Conservation (phyloP, 768 basidiomycete genomes). For the Favolaschia claudopus region DNA sequence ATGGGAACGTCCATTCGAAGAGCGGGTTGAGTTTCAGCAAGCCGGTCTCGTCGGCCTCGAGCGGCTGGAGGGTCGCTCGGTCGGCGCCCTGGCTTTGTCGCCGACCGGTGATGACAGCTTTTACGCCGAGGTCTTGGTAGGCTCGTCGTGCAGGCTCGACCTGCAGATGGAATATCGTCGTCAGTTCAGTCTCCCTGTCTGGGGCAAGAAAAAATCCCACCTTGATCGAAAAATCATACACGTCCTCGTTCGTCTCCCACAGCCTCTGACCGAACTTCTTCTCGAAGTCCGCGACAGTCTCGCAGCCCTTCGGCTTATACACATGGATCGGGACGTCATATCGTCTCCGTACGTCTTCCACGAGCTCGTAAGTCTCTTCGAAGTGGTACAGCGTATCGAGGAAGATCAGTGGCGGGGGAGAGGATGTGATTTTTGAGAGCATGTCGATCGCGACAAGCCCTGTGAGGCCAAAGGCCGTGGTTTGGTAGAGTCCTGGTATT, state of each 20-base stretch:
- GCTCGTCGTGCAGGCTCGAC: slow-evolving; percentile 94
- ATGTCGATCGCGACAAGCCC: slow-evolving; percentile 95
- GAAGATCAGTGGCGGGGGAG: slow-evolving; percentile 89
- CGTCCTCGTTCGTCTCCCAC: slow-evolving; percentile 89
- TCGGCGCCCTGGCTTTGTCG: slow-evolving; percentile 94
- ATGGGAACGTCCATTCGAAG: slow-evolving; percentile 83
- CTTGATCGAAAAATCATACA: slow-evolving; percentile 94
- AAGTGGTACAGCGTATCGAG: slow-evolving; percentile 98
- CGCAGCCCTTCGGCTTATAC: slow-evolving; percentile 79
- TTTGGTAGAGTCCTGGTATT: slow-evolving; percentile 86
- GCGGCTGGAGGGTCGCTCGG: slow-evolving; percentile 78
- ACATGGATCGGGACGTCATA: slow-evolving; percentile 80
- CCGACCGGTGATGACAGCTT: slow-evolving; percentile 93
- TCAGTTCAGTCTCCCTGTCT: not conserved
- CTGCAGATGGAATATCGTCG: slow-evolving; percentile 48
- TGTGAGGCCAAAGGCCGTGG: slow-evolving; percentile 96
- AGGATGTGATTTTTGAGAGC: slow-evolving; percentile 80
- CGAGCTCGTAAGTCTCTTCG: slow-evolving; percentile 88
- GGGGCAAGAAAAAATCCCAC: slow-evolving; percentile 45
- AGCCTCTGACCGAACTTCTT: slow-evolving; percentile 76
- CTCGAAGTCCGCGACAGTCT: slow-evolving; percentile 78
- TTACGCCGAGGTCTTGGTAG: slow-evolving; percentile 79
- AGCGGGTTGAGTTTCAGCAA: slow-evolving; percentile 95
- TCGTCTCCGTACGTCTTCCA: slow-evolving; percentile 76
- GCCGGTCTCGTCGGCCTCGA: slow-evolving; percentile 91